Conservation (phyloP, 805 yeast genomes). For the Cyberlindnera meyerae region DNA sequence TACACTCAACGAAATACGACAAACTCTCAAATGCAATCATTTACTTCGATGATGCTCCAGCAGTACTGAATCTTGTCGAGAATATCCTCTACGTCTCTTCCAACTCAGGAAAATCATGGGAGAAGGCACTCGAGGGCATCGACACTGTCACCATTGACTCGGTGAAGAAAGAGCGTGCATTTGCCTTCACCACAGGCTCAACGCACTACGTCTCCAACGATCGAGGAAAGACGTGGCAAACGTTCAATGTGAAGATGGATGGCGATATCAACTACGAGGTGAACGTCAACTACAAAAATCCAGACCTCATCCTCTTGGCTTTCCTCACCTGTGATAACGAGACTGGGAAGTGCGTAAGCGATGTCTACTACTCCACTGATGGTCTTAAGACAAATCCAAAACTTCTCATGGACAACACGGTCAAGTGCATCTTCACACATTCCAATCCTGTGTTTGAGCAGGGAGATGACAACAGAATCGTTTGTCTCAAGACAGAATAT, state of each 20-base stretch:
- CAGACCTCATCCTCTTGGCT: conserved; percentile 35
- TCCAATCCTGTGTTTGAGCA: conserved; percentile 22
- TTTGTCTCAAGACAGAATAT: conserved; percentile 41
- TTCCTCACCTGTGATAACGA: conserved; percentile 21
- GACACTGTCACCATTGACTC: conserved; percentile 29
- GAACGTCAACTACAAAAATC: conserved; percentile 35
- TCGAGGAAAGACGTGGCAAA: conserved; percentile 38
- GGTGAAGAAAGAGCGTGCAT: conserved; percentile 34
- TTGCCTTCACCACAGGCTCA: conserved; percentile 31
- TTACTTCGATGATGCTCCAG: conserved; percentile 32
- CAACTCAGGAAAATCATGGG: conserved; percentile 45
- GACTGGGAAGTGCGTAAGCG: conserved; percentile 29
- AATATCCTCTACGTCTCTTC: conserved; percentile 37
- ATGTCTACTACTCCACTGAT: conserved; percentile 40
- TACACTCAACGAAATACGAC: conserved; percentile 8
- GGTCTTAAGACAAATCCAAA: conserved; percentile 35
- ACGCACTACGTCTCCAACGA: conserved; percentile 37
- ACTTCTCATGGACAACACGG: conserved; percentile 18
- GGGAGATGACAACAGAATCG: conserved; percentile 29
- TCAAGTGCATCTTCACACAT: conserved; percentile 31
- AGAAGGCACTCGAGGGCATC: conserved; percentile 30
- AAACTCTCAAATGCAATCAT: conserved; percentile 15
- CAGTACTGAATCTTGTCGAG: conserved; percentile 18
- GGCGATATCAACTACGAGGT: conserved; percentile 24
- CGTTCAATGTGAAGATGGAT: conserved; percentile 27